Percentiles rank a stretch among this genome's conserved stretches.
Evolutionary conservation across 176 grass and related monocot genomes (phyloP).

Genomic region (Oryza meyeriana): DNA sequence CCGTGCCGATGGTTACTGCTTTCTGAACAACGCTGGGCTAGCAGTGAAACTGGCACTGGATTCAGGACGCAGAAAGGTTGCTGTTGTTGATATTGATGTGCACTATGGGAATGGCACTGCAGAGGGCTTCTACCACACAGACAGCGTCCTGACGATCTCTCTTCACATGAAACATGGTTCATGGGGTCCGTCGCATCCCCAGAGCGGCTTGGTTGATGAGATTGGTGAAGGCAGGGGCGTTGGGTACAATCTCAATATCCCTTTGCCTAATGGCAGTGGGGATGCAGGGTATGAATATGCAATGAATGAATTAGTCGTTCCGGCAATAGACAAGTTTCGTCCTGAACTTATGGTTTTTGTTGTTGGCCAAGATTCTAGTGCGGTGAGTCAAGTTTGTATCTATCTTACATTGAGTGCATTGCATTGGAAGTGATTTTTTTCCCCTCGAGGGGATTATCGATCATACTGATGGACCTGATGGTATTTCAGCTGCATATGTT

Average conservation of each 20-base stretch:
- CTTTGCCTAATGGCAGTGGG: constrained; percentile 90
- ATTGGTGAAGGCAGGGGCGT: constrained; percentile 63
- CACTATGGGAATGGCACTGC: constrained; percentile 89
- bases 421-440: no score
- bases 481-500: background rate
- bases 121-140: constrained; percentile 69
- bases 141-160: constrained; percentile 68
- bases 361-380: constrained; percentile 86
- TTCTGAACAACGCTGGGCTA: constrained; percentile 87
- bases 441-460: no score
- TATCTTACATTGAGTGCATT: no score
- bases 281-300: constrained; percentile 80
- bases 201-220: constrained; percentile 61
- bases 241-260: constrained; percentile 93
- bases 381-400: no score
- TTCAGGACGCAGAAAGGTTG: constrained; percentile 50
- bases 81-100: constrained; percentile 70
- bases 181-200: constrained; percentile 78
- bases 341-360: constrained; percentile 81
- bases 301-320: constrained; percentile 69
- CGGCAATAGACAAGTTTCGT: constrained; percentile 57
- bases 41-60: constrained; percentile 73
- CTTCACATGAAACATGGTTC: constrained; percentile 92
- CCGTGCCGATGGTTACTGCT: constrained; percentile 82
- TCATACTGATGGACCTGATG: no score